These are phyloP conservation scores for Orbilia blumenaviensis DNA, from an alignment of 2,329 filamentous ascomycete species.

Conservation along the genomic window DNA sequence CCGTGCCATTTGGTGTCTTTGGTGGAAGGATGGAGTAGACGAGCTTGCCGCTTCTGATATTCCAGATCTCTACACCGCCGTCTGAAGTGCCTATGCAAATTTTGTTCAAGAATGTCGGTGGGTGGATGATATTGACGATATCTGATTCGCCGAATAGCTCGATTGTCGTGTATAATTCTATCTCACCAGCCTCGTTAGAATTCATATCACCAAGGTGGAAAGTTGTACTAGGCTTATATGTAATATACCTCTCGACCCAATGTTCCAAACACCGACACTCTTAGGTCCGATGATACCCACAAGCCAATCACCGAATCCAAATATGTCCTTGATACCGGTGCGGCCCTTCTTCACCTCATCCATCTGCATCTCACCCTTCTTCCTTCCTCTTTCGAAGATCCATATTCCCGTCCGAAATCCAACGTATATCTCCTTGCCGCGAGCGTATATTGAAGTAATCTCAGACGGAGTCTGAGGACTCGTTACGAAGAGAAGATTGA, in stretches of 20 bases:
- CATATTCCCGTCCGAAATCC: conserved; percentile 73
- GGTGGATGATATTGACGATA: conserved; percentile 56
- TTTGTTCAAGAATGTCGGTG: conserved; percentile 82
- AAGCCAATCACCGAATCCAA: conserved; percentile 91
- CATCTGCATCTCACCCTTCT: conserved; percentile 76
- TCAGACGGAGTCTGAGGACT: conserved; percentile 84
- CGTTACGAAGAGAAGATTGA: conserved; percentile 93
- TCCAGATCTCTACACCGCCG: conserved; percentile 96
- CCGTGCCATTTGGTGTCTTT: conserved; percentile 62
- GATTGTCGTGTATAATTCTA: conserved; percentile 49
- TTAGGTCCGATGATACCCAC: conserved; percentile 76
- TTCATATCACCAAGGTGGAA: no score
- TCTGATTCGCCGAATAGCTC: conserved; percentile 52
- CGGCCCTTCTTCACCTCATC: conserved; percentile 62
- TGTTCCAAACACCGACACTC: conserved; percentile 89
- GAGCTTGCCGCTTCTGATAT: conserved; percentile 88
- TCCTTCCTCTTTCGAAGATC: conserved; percentile 91
- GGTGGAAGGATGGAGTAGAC: conserved; percentile 88
- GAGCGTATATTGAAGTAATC: conserved; percentile 61
- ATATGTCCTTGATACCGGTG: conserved; percentile 70
- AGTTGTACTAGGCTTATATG: no score
- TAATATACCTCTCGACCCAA: conserved; percentile 77
- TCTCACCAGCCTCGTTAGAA: neutral
- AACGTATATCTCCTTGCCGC: conserved; percentile 51
- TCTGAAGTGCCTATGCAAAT: conserved; percentile 87